Conservation (phyloP, 192 early-diverging fungal species). For the Kickxella alabastrina region DNA sequence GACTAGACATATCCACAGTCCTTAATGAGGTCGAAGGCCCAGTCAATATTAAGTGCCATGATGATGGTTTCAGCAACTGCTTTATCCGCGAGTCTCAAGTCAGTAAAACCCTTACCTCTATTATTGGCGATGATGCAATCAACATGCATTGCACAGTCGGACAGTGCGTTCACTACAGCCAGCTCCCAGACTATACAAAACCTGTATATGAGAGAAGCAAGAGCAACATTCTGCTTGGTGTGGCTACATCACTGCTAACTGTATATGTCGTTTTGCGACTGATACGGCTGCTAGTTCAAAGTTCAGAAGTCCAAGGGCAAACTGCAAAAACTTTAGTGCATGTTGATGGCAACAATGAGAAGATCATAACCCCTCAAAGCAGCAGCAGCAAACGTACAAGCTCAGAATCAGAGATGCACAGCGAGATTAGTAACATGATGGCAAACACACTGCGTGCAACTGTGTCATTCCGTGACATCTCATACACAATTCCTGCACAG, state of each 20-base stretch:
- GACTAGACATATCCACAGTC: slow-evolving; percentile 78
- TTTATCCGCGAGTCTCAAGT: slow-evolving; percentile 57
- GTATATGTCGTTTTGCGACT: slow-evolving; percentile 34
- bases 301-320: neutral
- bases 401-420: neutral
- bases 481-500: slow-evolving; percentile 32
- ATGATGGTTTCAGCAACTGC: slow-evolving; percentile 80
- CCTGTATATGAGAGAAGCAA: slow-evolving; percentile 27
- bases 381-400: neutral
- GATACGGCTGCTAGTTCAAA: slow-evolving; percentile 24
- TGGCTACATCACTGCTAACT: slow-evolving; percentile 40
- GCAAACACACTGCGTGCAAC: slow-evolving; percentile 17
- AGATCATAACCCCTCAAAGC: slow-evolving; percentile 3
- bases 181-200: slow-evolving; percentile 72
- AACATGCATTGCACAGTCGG: slow-evolving; percentile 73
- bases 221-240: slow-evolving; percentile 25
- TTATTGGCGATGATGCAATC: slow-evolving; percentile 84
- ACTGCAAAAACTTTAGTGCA: too few species aligned
- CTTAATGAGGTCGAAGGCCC: slow-evolving; percentile 78
- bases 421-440: slow-evolving; percentile 30
- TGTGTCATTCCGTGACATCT: slow-evolving; percentile 37
- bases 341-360: neutral
- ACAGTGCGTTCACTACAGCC: slow-evolving; percentile 83
- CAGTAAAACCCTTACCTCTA: slow-evolving; percentile 35
- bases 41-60: slow-evolving; percentile 61